Evolutionary conservation across 2,329 filamentous ascomycete species (phyloP), one percentile per base, ranked within the genome.

Genomic region (Aspergillus fructus): DNA sequence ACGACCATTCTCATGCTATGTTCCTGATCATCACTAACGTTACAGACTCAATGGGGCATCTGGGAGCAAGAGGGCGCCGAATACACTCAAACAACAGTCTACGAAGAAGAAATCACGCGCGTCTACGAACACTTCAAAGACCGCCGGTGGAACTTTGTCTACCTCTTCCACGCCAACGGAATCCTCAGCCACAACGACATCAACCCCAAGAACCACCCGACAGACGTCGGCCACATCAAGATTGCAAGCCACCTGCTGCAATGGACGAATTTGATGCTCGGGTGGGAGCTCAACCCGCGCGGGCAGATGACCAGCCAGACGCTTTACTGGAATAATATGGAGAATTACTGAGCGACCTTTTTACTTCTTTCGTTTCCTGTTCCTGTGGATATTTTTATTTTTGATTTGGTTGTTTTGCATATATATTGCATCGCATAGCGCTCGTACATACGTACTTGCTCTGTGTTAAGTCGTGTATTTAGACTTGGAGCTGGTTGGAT

Each of bases 171-270:
- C 64, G 85, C 82, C 0, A 83, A 78, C 9, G 84, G 84, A 1
- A 83, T 87, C 45, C 66, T 87, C 62, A 81, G 86, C 62, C 83
- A 87, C 64, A 86, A 86, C 61, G 84, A 86, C 64, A 83, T 85
- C 58, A 79, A 76, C 2, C 83, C 84, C 6, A 76, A 79, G 61
- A 85, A 76, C 62, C 85, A 87, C 64, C 84, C 83, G 0, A 87
- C 83, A 0, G 85, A 87, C 64, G 79, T 85, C 7, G 83, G 84
- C 0, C 81, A 85, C 53, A 76, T 86, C 65, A 87, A 87, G 68
- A 69, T 87, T 7, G 84, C 84, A 2, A 85, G 81, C 64, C 83
- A 86, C 62, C 64, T 86, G 49, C 79, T 81, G 61, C 81, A 85
- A 69, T 87, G 80, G 68, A 81, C 85, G 45, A 80, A 79, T 56